A percentile compares a stretch with the other conserved stretches of the same genome.
Conservation (phyloP, 2,329 filamentous ascomycete genomes). For the Simplicillium aogashimaense region DNA sequence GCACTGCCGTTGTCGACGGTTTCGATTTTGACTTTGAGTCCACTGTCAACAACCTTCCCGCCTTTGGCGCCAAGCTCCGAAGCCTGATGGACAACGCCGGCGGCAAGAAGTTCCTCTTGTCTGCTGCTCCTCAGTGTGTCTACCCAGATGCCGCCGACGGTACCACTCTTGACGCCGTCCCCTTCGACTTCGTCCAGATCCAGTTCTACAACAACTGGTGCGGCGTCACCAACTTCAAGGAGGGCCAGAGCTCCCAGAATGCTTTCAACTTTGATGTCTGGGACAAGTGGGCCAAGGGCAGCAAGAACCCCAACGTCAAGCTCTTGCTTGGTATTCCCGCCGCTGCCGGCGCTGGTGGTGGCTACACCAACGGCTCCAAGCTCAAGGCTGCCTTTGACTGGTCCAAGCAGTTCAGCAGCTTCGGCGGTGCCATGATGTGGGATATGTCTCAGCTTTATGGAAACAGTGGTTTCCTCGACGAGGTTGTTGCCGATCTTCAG, state of each 20-base stretch:
- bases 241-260: constrained; percentile 31
- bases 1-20: constrained; percentile 55
- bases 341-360: constrained; percentile 40
- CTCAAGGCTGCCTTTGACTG: constrained; percentile 43
- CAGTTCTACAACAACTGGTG: constrained; percentile 66
- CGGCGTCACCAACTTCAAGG: constrained; percentile 40
- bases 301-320: constrained; percentile 49
- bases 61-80: constrained; percentile 51
- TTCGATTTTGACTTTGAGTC: constrained; percentile 72
- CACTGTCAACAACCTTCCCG: constrained; percentile 44
- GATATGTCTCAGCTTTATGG: constrained; percentile 51
- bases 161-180: constrained; percentile 43
- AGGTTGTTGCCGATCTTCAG: constrained; percentile 26
- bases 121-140: constrained; percentile 58
- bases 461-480: constrained; percentile 46
- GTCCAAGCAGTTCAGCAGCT: constrained; percentile 43
- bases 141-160: constrained; percentile 53
- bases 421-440: constrained; percentile 63
- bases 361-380: constrained; percentile 39
- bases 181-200: constrained; percentile 51
- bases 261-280: constrained; percentile 55
- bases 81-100: constrained; percentile 39
- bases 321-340: constrained; percentile 53
- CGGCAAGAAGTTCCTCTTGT: constrained; percentile 50
- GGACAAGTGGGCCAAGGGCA: constrained; percentile 55